A percentile compares a stretch with the other conserved stretches of the same genome.
Conservation (phyloP, 192 early-diverging fungal species). For the Coemansia sp. region DNA sequence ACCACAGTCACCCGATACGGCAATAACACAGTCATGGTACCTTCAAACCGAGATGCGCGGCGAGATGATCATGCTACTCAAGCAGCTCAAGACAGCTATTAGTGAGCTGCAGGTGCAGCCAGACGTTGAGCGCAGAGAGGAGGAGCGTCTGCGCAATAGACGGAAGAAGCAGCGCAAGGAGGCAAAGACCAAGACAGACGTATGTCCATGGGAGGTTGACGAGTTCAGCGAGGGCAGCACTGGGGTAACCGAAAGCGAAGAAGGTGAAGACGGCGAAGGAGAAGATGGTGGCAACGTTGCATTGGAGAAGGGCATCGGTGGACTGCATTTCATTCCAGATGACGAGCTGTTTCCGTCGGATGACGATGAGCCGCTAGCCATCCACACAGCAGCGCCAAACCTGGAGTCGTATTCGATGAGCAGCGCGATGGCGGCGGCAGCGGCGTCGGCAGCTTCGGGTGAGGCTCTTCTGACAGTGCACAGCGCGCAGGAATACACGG, state of each 20-base stretch:
- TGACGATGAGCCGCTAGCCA: slow-evolving; percentile 17
- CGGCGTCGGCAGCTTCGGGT: slow-evolving; percentile 9
- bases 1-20: neutral
- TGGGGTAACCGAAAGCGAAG: slow-evolving; percentile 15
- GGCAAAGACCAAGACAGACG: slow-evolving; percentile 40
- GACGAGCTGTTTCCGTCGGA: slow-evolving; percentile 49
- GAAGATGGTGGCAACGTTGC: neutral
- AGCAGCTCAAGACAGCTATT: slow-evolving; percentile 48
- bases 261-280: slow-evolving; percentile 5
- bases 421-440: neutral
- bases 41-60: slow-evolving; percentile 47
- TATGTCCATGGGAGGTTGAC: slow-evolving; percentile 54
- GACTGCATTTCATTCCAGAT: slow-evolving; percentile 36
- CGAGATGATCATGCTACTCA: slow-evolving; percentile 53
- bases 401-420: slow-evolving; percentile 36
- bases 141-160: slow-evolving; percentile 46
- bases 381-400: neutral
- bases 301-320: neutral
- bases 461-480: slow-evolving; percentile 16
- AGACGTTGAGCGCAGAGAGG: slow-evolving; percentile 43
- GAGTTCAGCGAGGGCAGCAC: slow-evolving; percentile 47
- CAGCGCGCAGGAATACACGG: slow-evolving; percentile 40
- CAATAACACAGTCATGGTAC: slow-evolving; percentile 44
- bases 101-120: slow-evolving; percentile 50
- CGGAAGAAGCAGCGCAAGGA: slow-evolving; percentile 40